These are phyloP conservation scores for Jatropha multifida DNA, from an alignment of 441 rosid species.

Conservation along the genomic window DNA sequence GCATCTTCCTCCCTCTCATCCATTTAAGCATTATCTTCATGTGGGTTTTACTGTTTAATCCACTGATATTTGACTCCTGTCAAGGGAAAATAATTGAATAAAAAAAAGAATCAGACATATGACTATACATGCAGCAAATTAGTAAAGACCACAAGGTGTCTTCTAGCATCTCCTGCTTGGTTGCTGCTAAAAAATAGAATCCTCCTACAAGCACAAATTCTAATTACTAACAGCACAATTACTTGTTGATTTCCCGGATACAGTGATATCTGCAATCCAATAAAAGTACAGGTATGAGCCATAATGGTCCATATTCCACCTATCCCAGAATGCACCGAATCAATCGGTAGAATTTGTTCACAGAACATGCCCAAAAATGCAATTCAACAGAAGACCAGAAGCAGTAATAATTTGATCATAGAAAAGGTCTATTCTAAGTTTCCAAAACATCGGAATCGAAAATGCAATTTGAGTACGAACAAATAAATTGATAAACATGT, in stretches of 20 bases:
- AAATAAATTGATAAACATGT: background rate
- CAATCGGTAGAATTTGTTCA: background rate
- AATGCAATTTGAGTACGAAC: background rate
- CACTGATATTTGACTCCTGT: conserved; percentile 70
- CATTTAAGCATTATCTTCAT: conserved; percentile 94
- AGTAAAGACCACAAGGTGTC: background rate
- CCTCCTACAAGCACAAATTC: background rate
- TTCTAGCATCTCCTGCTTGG: background rate
- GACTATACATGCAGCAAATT: background rate
- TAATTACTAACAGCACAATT: background rate
- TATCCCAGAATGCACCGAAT: background rate
- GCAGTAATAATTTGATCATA: background rate
- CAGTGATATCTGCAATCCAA: background rate
- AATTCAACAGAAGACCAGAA: background rate
- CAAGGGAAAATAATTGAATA: background rate
- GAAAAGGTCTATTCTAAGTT: background rate
- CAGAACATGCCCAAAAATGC: background rate
- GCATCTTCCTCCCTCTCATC: conserved; percentile 92
- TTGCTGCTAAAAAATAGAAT: background rate
- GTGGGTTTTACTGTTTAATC: conserved; percentile 84
- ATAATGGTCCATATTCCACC: background rate
- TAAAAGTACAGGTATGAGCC: too few relatives aligned
- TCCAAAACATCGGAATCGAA: conserved; percentile 4
- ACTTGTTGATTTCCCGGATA: background rate
- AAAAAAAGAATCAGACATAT: background rate